phyloP scores from a whole-genome alignment of 140 eudicot genomes.

The Senecio squalidus region DNA sequence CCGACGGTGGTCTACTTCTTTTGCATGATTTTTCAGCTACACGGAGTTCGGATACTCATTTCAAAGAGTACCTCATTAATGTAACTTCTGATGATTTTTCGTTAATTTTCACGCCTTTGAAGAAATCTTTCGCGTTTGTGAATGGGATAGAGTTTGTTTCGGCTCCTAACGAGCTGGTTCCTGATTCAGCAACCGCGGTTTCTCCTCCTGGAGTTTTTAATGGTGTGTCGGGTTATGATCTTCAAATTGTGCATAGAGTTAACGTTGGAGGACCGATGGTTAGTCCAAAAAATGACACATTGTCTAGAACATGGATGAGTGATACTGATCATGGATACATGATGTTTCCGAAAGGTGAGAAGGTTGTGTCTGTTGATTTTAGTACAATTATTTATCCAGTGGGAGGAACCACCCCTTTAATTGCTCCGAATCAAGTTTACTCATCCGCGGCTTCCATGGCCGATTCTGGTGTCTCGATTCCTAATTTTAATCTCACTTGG shows the following conservation, averaged over 20 bases:
- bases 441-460: constrained; percentile 80
- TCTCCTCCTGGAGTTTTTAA: constrained; percentile 48
- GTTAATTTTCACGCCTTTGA: constrained; percentile 67
- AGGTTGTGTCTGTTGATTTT: constrained; percentile 43
- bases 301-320: constrained; percentile 74
- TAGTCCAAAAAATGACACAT: constrained; percentile 68
- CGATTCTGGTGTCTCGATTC: constrained; percentile 45
- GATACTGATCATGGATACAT: constrained; percentile 49
- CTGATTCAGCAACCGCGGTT: constrained; percentile 60
- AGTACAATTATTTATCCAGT: constrained; percentile 41
- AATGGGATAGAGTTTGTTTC: constrained; percentile 88
- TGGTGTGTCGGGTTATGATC: constrained; percentile 42
- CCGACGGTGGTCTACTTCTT: constrained; percentile 48
- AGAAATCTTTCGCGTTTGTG: constrained; percentile 66
- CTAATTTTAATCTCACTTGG: constrained; percentile 88
- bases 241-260: constrained; percentile 62
- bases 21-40: constrained; percentile 70
- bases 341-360: constrained; percentile 58
- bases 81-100: constrained; percentile 54
- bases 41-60: constrained; percentile 16
- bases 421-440: constrained; percentile 70
- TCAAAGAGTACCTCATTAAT: constrained; percentile 75
- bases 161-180: constrained; percentile 63
- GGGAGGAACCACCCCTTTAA: constrained; percentile 73
- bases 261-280: constrained; percentile 78